Conservation (phyloP, 2,329 filamentous ascomycete genomes). For the Epicoccum sorghinum region DNA sequence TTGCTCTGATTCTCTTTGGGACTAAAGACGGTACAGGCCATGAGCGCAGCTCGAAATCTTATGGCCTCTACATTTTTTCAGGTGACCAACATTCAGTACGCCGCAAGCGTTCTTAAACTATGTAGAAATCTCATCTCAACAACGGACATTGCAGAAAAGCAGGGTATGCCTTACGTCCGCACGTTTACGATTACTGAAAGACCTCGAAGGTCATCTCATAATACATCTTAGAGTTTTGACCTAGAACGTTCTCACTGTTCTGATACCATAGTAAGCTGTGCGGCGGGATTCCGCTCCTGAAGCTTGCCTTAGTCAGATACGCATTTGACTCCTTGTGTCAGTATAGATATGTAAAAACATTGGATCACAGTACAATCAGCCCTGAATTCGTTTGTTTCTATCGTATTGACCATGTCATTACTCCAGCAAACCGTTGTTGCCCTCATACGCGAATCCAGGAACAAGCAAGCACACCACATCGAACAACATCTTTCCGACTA, state of each 20-base stretch:
- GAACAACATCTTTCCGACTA: constrained; percentile 17
- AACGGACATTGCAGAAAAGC: too few relatives aligned
- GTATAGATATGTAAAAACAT: neutral
- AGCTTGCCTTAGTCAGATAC: constrained; percentile 7
- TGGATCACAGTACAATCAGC: neutral
- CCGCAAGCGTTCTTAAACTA: too few relatives aligned
- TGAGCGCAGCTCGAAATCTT: too few relatives aligned
- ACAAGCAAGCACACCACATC: constrained; percentile 15
- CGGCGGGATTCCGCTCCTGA: constrained; percentile 8
- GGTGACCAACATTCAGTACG: too few relatives aligned
- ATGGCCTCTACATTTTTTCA: too few relatives aligned
- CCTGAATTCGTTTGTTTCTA: neutral
- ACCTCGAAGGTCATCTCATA: too few relatives aligned
- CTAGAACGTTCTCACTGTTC: too few relatives aligned
- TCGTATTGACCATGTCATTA: constrained; percentile 8
- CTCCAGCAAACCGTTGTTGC: constrained; percentile 13
- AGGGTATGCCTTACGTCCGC: too few relatives aligned
- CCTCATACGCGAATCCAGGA: constrained; percentile 22
- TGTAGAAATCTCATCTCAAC: too few relatives aligned
- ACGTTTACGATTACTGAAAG: too few relatives aligned
- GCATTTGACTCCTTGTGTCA: neutral
- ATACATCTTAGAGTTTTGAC: too few relatives aligned
- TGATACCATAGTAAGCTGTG: neutral
- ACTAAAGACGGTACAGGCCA: too few relatives aligned
- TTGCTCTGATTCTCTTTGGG: neutral